Evolutionary conservation across 768 basidiomycete genomes (phyloP).

Genomic region (Kwoniella pini): DNA sequence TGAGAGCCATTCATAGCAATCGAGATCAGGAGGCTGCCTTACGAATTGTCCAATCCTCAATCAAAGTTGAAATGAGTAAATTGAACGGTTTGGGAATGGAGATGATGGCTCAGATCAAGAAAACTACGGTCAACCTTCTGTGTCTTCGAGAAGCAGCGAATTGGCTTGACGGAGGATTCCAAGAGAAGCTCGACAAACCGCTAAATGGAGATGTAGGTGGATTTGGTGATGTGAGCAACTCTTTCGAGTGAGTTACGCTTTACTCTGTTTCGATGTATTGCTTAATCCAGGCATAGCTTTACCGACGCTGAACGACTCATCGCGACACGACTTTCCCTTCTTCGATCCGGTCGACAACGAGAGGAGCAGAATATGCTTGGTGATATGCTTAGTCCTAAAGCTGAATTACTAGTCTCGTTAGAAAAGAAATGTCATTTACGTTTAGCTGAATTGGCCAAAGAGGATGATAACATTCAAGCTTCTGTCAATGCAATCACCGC

Average conservation of each 20-base stretch:
- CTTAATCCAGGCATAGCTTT: slow-evolving; percentile 61
- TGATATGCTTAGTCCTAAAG: slow-evolving; percentile 63
- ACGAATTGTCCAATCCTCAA: slow-evolving; percentile 59
- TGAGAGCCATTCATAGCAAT: slow-evolving; percentile 80
- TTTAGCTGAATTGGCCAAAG: slow-evolving; percentile 71
- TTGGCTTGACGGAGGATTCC: slow-evolving; percentile 58
- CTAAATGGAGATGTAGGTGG: neutral
- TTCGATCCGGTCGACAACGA: slow-evolving; percentile 68
- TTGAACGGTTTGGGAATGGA: slow-evolving; percentile 72
- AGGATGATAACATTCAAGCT: slow-evolving; percentile 69
- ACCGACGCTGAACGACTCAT: slow-evolving; percentile 71
- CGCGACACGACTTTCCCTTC: slow-evolving; percentile 77
- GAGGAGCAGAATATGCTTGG: slow-evolving; percentile 68
- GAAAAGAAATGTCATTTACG: slow-evolving; percentile 72
- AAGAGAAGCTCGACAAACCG: slow-evolving; percentile 9
- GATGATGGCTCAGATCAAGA: slow-evolving; percentile 73
- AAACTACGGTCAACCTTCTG: slow-evolving; percentile 70
- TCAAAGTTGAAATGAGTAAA: slow-evolving; percentile 66
- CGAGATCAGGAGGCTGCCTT: slow-evolving; percentile 63
- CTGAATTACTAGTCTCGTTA: slow-evolving; percentile 60
- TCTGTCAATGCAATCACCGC: slow-evolving; percentile 81
- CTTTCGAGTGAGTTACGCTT: slow-evolving; percentile 33
- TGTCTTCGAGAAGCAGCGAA: slow-evolving; percentile 73
- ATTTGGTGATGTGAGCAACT: slow-evolving; percentile 12
- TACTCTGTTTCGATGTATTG: neutral